Evolutionary conservation across 306 rosid species (phyloP), one percentile per base, ranked within the genome.

Genomic region (Styphnolobium japonicum): DNA sequence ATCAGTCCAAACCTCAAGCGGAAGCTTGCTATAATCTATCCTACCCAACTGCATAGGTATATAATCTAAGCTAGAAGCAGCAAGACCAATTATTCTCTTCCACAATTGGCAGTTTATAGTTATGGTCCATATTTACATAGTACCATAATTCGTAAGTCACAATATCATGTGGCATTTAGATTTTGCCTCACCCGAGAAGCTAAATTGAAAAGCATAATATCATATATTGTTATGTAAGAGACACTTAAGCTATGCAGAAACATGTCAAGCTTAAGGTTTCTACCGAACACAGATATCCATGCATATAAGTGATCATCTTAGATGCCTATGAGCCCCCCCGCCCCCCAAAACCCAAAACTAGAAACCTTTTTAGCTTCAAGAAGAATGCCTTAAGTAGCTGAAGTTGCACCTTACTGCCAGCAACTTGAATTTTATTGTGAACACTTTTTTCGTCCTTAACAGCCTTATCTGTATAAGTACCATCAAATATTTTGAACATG

Each of bases 181-280:
- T 80, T 62, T 66, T 73, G 70, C 62, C 62, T 56, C 42, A 45
- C 31, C 65, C 25, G 6, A 55, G 15, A 51, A 52, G 29, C 63
- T 23, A 62, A 60, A 61, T 23, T 31, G 7, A 56, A 58, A 48
- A 53, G 16, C 29, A 37, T 25, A 14, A 25, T 51, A 40, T 31
- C 16, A 51, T 69, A 29, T 71, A 25, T 10, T 36, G 19, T 73
- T 73, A 5, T 25, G 53, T 14, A 56, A 39, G 40, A 57, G 39
- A 58, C 69, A 58, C 5, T 4, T 21, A 45, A 18, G 43, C n/a
- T 48, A 57, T 3, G 63, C 5, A 61, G 22, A 51, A 71, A 37
- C 70, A 43, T 33, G 62, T 33, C 53, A 56, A 43, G 37, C 52
- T 79, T 70, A 46, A 52, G 22, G 64, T 77, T 51, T 76, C 81